Evolutionary conservation across 2,329 filamentous ascomycete genomes (phyloP), one percentile per base, ranked within the genome.

Genomic region (Penicillium sp.): DNA sequence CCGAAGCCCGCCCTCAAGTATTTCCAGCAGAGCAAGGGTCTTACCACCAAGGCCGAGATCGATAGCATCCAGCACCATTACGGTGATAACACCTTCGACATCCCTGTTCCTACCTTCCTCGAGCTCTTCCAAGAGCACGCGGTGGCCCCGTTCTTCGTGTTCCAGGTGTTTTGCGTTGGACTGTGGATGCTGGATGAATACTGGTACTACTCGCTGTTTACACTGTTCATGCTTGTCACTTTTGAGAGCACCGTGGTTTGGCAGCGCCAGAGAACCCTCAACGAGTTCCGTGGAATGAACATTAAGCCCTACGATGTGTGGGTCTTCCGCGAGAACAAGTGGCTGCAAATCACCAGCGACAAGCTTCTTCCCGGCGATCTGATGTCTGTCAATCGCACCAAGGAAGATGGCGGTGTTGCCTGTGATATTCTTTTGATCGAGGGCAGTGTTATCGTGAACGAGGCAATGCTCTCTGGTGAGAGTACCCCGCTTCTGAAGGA

Each of bases 171-270:
- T 76, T 98, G 94, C 61, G 93, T 98, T 48, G 94, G 93, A 13
- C 75, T 98, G 51, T 98, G 93, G 93, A 88, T 97, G 84, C 75
- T 98, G 65, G 93, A 98, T 65, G 94, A 98, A 72, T 98, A 97
- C 74, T 98, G 94, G 93, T 98, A 98, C 76, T 98, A 98, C 74
- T 97, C 93, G 51, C 81, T 98, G 16, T 98, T 98, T 71, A 98
- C 94, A 0, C 83, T 98, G 18, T 90, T 97, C 74, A 98, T 98
- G 94, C 81, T 98, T 46, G 89, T 98, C 57, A 85, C 82, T 49
- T 98, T 98, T 60, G 93, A 98, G 75, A 96, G 90, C 69, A 98
- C 93, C 2, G 94, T 98, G 29, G 94, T 98, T 13, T 98, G 93
- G 94, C 93, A 98, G 74, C 84, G 93, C 51, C 93, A 98, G 78